These are phyloP conservation scores for Fusarium protoensiforme DNA, from an alignment of 2,329 filamentous ascomycete species.

Conservation along the genomic window DNA sequence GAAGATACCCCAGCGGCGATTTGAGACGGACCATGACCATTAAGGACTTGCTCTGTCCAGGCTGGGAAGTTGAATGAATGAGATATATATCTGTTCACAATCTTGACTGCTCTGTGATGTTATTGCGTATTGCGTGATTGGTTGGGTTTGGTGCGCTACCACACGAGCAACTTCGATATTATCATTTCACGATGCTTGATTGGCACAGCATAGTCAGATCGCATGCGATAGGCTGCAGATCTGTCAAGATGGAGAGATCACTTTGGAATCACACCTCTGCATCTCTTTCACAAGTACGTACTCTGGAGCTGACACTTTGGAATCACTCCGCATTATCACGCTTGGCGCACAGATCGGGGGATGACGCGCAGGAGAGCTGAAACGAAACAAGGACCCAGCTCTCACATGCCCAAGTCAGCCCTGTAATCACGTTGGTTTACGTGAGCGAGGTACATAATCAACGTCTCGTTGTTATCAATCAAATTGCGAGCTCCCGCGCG, in stretches of 20 bases:
- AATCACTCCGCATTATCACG: not conserved
- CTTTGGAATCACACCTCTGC: not conserved
- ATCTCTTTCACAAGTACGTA: not conserved
- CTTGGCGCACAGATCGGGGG: not conserved
- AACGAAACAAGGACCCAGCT: not conserved
- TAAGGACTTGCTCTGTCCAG: slow-evolving; percentile 14
- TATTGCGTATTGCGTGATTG: not conserved
- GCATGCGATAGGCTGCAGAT: not conserved
- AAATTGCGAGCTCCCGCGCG: not conserved
- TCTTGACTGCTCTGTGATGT: not conserved
- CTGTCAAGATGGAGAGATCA: not conserved
- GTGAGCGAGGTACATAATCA: not conserved
- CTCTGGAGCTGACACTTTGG: not conserved
- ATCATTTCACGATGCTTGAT: not conserved
- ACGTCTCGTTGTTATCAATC: not conserved
- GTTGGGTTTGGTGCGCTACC: not conserved
- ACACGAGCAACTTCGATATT: not conserved
- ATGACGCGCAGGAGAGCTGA: not conserved
- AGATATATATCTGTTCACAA: not conserved
- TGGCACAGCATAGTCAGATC: not conserved
- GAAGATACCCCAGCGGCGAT: slow-evolving; percentile 23
- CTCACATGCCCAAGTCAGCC: not conserved
- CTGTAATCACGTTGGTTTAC: not conserved
- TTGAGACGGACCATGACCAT: slow-evolving; percentile 9
- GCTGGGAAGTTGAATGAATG: slow-evolving; percentile 12